These are phyloP conservation scores for Stygiomarasmius scandens DNA, from an alignment of 1,284 basidiomycete genomes.

Conservation along the genomic window DNA sequence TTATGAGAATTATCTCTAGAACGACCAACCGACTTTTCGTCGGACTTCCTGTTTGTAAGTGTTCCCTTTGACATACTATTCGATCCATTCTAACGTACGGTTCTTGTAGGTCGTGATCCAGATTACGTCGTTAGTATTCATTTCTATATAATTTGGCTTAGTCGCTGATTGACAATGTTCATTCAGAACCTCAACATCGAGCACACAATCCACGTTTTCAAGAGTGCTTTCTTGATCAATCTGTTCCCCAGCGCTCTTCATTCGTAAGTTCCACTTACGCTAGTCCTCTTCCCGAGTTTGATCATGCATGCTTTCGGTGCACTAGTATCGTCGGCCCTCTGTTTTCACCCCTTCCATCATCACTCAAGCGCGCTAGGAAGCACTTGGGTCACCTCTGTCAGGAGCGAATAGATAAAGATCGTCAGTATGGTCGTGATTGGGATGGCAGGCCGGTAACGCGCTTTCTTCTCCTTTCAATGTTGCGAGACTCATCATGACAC, in stretches of 20 bases:
- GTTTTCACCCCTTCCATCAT: too few relatives aligned
- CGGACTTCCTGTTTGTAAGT: slow-evolving; percentile 30
- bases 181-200: slow-evolving; percentile 8
- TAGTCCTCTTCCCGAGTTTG: too few relatives aligned
- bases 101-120: not conserved
- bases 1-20: slow-evolving; percentile 26
- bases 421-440: slow-evolving; percentile 9
- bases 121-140: slow-evolving; percentile 3
- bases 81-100: too few relatives aligned
- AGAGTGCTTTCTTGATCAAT: not conserved
- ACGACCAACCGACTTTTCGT: slow-evolving; percentile 33
- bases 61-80: too few relatives aligned
- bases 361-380: too few relatives aligned
- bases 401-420: slow-evolving; percentile 5
- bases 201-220: slow-evolving; percentile 6
- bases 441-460: slow-evolving; percentile 8
- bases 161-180: too few relatives aligned
- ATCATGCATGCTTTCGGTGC: too few relatives aligned
- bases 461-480: not conserved
- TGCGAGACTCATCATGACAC: too few relatives aligned
- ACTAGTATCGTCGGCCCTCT: too few relatives aligned
- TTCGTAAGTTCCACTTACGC: too few relatives aligned
- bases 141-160: too few relatives aligned
- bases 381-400: not conserved
- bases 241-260: slow-evolving; percentile 4